These are phyloP conservation scores for Huntiella decipiens DNA, from an alignment of 2,329 filamentous ascomycete genomes.

Conservation along the genomic window DNA sequence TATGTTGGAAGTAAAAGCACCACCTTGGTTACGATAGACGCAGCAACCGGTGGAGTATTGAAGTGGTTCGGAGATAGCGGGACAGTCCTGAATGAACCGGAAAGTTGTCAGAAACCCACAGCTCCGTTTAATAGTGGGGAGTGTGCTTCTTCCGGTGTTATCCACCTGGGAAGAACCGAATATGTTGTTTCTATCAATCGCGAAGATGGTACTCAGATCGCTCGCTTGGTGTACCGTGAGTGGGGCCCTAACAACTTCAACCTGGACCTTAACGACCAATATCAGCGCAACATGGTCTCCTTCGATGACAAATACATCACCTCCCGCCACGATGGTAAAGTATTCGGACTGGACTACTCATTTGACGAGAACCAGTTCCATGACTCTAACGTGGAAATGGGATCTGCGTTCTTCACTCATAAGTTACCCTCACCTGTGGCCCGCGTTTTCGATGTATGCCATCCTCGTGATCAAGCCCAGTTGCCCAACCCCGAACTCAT, in stretches of 20 bases:
- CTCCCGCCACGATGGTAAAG: conserved; percentile 63
- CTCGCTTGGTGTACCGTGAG: conserved; percentile 80
- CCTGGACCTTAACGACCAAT: conserved; percentile 68
- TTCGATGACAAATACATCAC: conserved; percentile 83
- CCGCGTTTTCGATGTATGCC: conserved; percentile 73
- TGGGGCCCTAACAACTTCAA: conserved; percentile 90
- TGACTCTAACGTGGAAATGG: conserved; percentile 16
- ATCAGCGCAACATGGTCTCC: conserved; percentile 36
- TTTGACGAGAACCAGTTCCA: conserved; percentile 30
- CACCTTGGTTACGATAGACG: conserved; percentile 74
- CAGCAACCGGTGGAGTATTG: conserved; percentile 60
- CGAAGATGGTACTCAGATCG: conserved; percentile 54
- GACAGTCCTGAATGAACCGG: conserved; percentile 45
- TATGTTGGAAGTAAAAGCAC: conserved; percentile 88
- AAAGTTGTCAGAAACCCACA: conserved; percentile 56
- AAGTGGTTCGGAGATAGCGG: conserved; percentile 69
- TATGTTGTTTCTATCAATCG: conserved; percentile 79
- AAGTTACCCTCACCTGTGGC: conserved; percentile 62
- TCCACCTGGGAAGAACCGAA: conserved; percentile 70
- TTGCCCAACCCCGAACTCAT: conserved; percentile 59
- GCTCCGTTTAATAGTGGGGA: conserved; percentile 51
- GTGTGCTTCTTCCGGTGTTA: conserved; percentile 60
- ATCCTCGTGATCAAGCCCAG: conserved; percentile 42
- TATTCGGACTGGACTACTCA: conserved; percentile 51
- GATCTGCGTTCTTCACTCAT: conserved; percentile 43